Conservation (phyloP, 2,329 filamentous ascomycete species). For the Colletotrichum magnum region DNA sequence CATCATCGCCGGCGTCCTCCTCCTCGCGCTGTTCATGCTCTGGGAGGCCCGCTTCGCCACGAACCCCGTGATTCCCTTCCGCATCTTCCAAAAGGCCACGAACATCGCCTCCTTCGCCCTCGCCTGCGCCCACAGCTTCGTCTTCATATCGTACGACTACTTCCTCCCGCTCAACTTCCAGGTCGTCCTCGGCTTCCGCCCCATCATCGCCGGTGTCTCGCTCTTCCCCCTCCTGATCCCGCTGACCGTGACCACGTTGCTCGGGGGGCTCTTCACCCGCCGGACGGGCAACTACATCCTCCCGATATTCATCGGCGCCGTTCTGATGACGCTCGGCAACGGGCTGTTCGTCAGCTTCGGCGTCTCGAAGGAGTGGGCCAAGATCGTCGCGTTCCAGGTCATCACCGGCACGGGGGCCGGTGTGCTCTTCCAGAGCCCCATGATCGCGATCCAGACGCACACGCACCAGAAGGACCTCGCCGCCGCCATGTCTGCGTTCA, state of each 20-base stretch:
- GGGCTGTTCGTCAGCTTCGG: constrained; percentile 71
- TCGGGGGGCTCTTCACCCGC: constrained; percentile 62
- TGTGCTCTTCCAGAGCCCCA: constrained; percentile 67
- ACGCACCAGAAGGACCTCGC: constrained; percentile 65
- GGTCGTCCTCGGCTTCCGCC: constrained; percentile 65
- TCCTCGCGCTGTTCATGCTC: constrained; percentile 60
- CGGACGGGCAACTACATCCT: constrained; percentile 76
- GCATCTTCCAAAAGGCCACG: constrained; percentile 63
- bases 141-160: constrained; percentile 70
- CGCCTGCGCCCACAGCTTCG: constrained; percentile 53
- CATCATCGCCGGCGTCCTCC: constrained; percentile 63
- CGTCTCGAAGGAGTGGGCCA: constrained; percentile 60
- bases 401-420: constrained; percentile 65
- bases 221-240: constrained; percentile 64
- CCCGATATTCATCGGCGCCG: constrained; percentile 67
- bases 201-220: constrained; percentile 63
- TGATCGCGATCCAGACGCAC: constrained; percentile 67
- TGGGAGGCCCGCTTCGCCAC: constrained; percentile 68
- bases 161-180: constrained; percentile 75
- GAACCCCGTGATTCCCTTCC: constrained; percentile 70
- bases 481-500: constrained; percentile 67
- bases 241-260: constrained; percentile 35
- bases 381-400: constrained; percentile 65
- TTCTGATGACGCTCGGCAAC: constrained; percentile 70
- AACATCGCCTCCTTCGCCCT: constrained; percentile 63